Conservation (phyloP, 1,139 yeast genomes). For the Yamadazyma spencermartinsiae region DNA sequence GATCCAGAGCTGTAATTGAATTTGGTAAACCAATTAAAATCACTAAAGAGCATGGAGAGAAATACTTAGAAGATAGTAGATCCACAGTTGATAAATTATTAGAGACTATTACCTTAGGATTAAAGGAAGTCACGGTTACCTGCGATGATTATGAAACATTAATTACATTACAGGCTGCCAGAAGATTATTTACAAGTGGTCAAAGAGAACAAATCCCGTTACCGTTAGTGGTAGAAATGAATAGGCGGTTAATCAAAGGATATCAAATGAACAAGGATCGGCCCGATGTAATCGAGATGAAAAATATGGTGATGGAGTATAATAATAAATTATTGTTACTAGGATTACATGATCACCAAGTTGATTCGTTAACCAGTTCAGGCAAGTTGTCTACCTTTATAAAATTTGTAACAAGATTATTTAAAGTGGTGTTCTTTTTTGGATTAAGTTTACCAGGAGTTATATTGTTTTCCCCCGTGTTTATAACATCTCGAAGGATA, state of each 20-base stretch:
- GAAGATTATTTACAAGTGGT: slow-evolving; percentile 41
- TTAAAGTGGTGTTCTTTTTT: slow-evolving; percentile 34
- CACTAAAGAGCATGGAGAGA: slow-evolving; percentile 58
- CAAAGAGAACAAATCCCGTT: slow-evolving; percentile 38
- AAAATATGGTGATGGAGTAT: slow-evolving; percentile 35
- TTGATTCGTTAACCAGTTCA: slow-evolving; percentile 32
- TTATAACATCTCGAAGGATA: slow-evolving; percentile 36
- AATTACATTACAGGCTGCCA: slow-evolving; percentile 88
- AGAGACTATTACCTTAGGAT: slow-evolving; percentile 69
- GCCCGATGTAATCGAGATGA: slow-evolving; percentile 36
- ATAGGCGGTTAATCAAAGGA: slow-evolving; percentile 41
- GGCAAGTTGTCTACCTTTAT: slow-evolving; percentile 28
- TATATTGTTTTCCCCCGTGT: slow-evolving; percentile 47
- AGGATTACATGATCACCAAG: slow-evolving; percentile 48
- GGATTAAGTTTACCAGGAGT: slow-evolving; percentile 45
- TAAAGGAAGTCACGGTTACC: slow-evolving; percentile 87
- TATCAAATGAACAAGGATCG: slow-evolving; percentile 37
- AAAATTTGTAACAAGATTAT: slow-evolving; percentile 29
- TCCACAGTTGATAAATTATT: slow-evolving; percentile 74
- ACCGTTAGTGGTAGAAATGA: slow-evolving; percentile 49
- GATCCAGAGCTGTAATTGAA: slow-evolving; percentile 93
- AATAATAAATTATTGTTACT: slow-evolving; percentile 33
- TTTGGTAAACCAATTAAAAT: slow-evolving; percentile 88
- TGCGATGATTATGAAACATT: slow-evolving; percentile 92
- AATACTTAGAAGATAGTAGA: slow-evolving; percentile 58